Evolutionary conservation across 345 rosid species (phyloP).

Genomic region (Mercurialis annua): DNA sequence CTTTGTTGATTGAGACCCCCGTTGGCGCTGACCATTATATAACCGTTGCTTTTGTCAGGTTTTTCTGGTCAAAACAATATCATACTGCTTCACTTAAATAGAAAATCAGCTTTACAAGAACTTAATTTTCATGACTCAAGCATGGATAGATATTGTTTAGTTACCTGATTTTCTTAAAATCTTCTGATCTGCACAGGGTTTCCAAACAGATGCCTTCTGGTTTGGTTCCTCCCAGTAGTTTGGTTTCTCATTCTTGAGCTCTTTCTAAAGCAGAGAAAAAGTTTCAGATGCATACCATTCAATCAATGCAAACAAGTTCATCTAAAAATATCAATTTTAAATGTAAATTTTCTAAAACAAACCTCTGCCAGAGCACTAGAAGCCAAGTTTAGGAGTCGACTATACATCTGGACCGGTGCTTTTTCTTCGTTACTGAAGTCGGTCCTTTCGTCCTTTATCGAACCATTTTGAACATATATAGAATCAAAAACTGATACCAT

Average conservation of each 20-base stretch:
- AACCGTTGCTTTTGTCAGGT: slow-evolving; percentile 51
- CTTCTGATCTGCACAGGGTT: slow-evolving; percentile 68
- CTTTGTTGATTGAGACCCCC: slow-evolving; percentile 97
- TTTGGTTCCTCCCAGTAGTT: slow-evolving; percentile 54
- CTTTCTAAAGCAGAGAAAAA: slow-evolving; percentile 43
- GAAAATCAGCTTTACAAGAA: neutral
- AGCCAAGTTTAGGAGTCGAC: slow-evolving; percentile 64
- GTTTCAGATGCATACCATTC: slow-evolving; percentile 7
- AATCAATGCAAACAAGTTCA: neutral
- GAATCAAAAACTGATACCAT: slow-evolving; percentile 61
- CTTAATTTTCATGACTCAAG: neutral
- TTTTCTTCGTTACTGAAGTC: slow-evolving; percentile 27
- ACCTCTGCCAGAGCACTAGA: slow-evolving; percentile 70
- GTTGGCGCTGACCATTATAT: slow-evolving; percentile 76
- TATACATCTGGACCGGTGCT: slow-evolving; percentile 60
- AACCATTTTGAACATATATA: slow-evolving; percentile 31
- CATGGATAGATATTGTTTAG: neutral
- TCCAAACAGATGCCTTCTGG: slow-evolving; percentile 57
- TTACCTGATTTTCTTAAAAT: slow-evolving; percentile 32
- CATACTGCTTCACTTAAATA: neutral
- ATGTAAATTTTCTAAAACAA: slow-evolving; percentile 21
- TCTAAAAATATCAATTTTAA: neutral
- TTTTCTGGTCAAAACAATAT: slow-evolving; percentile 38
- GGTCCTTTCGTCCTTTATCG: slow-evolving; percentile 39
- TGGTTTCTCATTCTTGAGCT: slow-evolving; percentile 41